phyloP scores from a whole-genome alignment of 2,329 filamentous ascomycete species.

The Beauveria sp. region DNA sequence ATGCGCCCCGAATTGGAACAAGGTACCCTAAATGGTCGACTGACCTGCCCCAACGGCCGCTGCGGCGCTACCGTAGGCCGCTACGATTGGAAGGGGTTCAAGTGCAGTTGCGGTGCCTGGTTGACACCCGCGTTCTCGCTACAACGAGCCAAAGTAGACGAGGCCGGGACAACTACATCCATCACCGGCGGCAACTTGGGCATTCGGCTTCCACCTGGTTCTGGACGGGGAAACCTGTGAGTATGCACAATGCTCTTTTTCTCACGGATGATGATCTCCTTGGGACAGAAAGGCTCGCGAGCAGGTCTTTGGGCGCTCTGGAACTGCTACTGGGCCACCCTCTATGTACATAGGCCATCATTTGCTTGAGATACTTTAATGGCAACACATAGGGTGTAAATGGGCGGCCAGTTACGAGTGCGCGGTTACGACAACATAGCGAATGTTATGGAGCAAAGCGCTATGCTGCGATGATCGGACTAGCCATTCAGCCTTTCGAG shows the following conservation, averaged over 20 bases:
- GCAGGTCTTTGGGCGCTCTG: not conserved
- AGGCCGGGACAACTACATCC: constrained; percentile 30
- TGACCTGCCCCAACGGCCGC: constrained; percentile 71
- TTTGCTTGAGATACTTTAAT: too few relatives aligned
- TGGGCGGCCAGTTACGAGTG: too few relatives aligned
- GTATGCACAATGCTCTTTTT: not conserved
- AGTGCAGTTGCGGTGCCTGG: constrained; percentile 87
- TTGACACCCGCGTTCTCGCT: constrained; percentile 85
- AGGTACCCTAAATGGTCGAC: constrained; percentile 72
- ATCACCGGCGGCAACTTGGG: constrained; percentile 28
- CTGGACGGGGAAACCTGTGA: constrained; percentile 28
- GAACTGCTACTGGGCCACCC: not conserved
- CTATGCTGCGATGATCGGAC: too few relatives aligned
- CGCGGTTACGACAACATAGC: too few relatives aligned
- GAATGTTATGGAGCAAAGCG: too few relatives aligned
- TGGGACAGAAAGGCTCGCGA: too few relatives aligned
- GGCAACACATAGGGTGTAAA: too few relatives aligned
- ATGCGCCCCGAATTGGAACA: constrained; percentile 80
- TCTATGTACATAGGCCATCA: too few relatives aligned
- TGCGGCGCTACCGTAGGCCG: constrained; percentile 82
- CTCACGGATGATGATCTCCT: not conserved
- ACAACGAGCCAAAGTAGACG: constrained; percentile 74
- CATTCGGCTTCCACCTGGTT: constrained; percentile 49
- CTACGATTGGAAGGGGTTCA: constrained; percentile 94
- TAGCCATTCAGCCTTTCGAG: too few relatives aligned